phyloP scores from a whole-genome alignment of 192 early-diverging fungal species.

The Geosiphon pyriformis region DNA sequence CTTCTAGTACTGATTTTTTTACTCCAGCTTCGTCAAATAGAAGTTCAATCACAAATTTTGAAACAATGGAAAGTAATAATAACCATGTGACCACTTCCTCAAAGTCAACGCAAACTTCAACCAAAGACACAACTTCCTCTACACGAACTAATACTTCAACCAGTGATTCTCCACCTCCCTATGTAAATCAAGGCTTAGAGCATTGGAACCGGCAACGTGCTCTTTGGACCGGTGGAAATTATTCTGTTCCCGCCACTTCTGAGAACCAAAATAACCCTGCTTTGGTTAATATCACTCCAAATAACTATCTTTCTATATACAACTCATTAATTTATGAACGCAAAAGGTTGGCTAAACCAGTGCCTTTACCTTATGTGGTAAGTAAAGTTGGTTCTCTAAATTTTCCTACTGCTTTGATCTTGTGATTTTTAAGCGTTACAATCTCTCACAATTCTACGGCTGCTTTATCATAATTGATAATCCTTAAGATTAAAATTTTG shows the following conservation, averaged over 20 bases:
- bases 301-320: constrained; percentile 39
- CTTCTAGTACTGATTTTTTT: too few relatives aligned
- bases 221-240: constrained; percentile 37
- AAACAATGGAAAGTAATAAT: too few relatives aligned
- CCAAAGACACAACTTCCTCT: too few relatives aligned
- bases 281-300: constrained; percentile 26
- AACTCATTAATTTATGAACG: constrained; percentile 38
- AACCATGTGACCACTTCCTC: too few relatives aligned
- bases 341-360: constrained; percentile 39
- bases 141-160: too few relatives aligned
- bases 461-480: background rate
- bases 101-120: too few relatives aligned
- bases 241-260: background rate
- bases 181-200: constrained; percentile 32
- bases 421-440: background rate
- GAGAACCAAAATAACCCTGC: constrained; percentile 32
- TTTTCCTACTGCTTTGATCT: constrained; percentile 13
- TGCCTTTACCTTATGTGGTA: constrained; percentile 44
- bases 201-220: constrained; percentile 45
- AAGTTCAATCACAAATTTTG: too few relatives aligned
- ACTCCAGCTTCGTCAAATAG: too few relatives aligned
- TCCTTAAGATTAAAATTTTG: constrained; percentile 40
- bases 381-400: constrained; percentile 17
- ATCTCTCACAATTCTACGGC: background rate
- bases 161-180: too few relatives aligned